Evolutionary conservation across 1,284 basidiomycete species (phyloP).

Genomic region (Cerioporus squamosus): DNA sequence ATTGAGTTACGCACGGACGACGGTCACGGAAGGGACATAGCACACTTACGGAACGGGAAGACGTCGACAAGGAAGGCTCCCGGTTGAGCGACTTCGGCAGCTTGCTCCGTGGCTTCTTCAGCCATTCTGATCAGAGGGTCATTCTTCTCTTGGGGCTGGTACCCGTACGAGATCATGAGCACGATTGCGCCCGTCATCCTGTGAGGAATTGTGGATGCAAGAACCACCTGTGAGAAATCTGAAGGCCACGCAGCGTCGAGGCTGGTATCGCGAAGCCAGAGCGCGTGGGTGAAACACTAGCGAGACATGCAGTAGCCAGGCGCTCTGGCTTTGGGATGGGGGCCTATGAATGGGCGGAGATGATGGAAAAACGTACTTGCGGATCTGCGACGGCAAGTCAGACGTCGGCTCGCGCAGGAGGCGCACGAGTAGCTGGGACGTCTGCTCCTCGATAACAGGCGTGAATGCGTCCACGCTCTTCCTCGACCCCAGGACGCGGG

Average conservation of each 20-base stretch:
- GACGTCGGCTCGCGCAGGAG: conserved; percentile 54
- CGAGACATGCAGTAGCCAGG: too few relatives aligned
- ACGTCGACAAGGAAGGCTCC: conserved; percentile 39
- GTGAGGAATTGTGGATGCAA: not conserved
- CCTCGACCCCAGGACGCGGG: conserved; percentile 22
- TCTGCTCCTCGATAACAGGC: conserved; percentile 28
- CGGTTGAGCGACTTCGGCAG: conserved; percentile 55
- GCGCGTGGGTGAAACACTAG: conserved; percentile 56
- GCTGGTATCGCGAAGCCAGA: conserved; percentile 50
- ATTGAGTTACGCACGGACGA: conserved; percentile 50
- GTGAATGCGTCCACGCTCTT: conserved; percentile 29
- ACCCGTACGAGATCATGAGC: conserved; percentile 65
- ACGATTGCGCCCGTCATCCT: conserved; percentile 64
- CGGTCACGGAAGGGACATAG: not conserved
- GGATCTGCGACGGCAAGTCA: conserved; percentile 42
- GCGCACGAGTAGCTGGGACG: conserved; percentile 41
- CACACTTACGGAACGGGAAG: conserved; percentile 34
- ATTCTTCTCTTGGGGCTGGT: conserved; percentile 55
- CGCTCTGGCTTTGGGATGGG: conserved; percentile 5
- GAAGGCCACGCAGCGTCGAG: conserved; percentile 50
- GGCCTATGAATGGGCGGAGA: too few relatives aligned
- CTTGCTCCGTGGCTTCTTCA: conserved; percentile 59
- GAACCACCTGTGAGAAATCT: not conserved
- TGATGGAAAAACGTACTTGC: conserved; percentile 11
- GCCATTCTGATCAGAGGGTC: conserved; percentile 66